phyloP scores from a whole-genome alignment of 495 filamentous ascomycete genomes.

The Lasiosphaeris hirsuta region DNA sequence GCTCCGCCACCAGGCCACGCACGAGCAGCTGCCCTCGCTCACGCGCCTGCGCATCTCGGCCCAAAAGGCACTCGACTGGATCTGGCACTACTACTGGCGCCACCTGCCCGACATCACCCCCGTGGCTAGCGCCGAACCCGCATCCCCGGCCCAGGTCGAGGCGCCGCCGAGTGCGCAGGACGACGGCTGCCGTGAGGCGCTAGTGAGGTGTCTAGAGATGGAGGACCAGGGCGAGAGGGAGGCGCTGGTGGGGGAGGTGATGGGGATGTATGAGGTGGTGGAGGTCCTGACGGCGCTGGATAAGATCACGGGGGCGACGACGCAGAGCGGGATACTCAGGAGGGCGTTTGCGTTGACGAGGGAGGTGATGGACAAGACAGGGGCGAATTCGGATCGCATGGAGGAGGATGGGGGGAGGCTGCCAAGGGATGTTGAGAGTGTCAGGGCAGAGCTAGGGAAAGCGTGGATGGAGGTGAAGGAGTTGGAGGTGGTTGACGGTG shows the following conservation, averaged over 20 bases:
- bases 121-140: background rate
- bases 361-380: slow-evolving; percentile 14
- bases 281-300: slow-evolving; percentile 27
- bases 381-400: slow-evolving; percentile 11
- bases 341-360: slow-evolving; percentile 30
- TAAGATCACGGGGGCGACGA: slow-evolving; percentile 31
- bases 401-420: slow-evolving; percentile 18
- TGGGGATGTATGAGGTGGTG: slow-evolving; percentile 27
- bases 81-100: slow-evolving; percentile 85
- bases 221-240: slow-evolving; percentile 10
- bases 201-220: slow-evolving; percentile 27
- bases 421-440: slow-evolving; percentile 26
- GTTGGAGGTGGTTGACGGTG: slow-evolving; percentile 10
- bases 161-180: background rate
- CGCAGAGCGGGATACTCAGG: slow-evolving; percentile 34
- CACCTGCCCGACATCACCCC: slow-evolving; percentile 32
- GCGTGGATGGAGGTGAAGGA: slow-evolving; percentile 16
- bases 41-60: slow-evolving; percentile 63
- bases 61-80: slow-evolving; percentile 70
- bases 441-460: slow-evolving; percentile 30
- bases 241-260: slow-evolving; percentile 20
- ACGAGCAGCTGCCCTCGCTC: slow-evolving; percentile 78
- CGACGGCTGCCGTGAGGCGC: slow-evolving; percentile 17
- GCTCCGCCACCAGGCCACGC: slow-evolving; percentile 83
- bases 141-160: background rate